Conservation (phyloP, 2,329 filamentous ascomycete genomes). For the Neurospora sp. region DNA sequence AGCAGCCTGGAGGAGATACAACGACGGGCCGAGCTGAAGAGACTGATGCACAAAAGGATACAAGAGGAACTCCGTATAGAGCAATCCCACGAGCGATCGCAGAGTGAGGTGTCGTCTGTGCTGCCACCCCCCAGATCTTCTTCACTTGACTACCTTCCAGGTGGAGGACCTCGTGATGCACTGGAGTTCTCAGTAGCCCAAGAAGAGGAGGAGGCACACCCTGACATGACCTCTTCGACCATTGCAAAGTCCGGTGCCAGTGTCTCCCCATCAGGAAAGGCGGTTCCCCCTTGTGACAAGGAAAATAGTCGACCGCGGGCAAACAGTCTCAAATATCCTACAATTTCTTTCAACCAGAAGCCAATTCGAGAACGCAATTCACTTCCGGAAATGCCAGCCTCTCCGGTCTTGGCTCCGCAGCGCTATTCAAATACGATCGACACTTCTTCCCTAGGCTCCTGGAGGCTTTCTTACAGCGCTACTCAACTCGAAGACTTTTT, state of each 20-base stretch:
- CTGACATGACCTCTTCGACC: slow-evolving; percentile 1
- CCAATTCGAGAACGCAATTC: slow-evolving; percentile 10
- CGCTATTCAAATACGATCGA: slow-evolving; percentile 8
- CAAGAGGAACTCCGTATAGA: slow-evolving; percentile 46
- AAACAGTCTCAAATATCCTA: slow-evolving; percentile 9
- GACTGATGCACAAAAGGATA: slow-evolving; percentile 47
- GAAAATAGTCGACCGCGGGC: neutral
- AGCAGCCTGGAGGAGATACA: slow-evolving; percentile 43
- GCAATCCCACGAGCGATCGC: slow-evolving; percentile 25
- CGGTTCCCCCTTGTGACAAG: neutral
- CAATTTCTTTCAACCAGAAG: neutral
- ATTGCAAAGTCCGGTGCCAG: neutral
- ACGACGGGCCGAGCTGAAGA: slow-evolving; percentile 45
- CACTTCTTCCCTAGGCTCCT: slow-evolving; percentile 13
- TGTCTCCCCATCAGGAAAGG: neutral
- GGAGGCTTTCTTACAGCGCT: slow-evolving; percentile 13
- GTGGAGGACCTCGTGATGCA: slow-evolving; percentile 37
- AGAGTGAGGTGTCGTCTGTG: slow-evolving; percentile 14
- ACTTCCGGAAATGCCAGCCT: slow-evolving; percentile 11
- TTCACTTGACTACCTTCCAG: slow-evolving; percentile 23
- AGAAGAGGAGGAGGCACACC: slow-evolving; percentile 6
- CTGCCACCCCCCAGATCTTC: slow-evolving; percentile 9
- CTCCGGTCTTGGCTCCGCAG: slow-evolving; percentile 8
- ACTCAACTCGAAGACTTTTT: slow-evolving; percentile 12
- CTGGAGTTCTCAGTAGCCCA: slow-evolving; percentile 34